These are phyloP conservation scores for Chalaropsis ovoidea DNA, from an alignment of 2,329 filamentous ascomycete species.

Conservation along the genomic window DNA sequence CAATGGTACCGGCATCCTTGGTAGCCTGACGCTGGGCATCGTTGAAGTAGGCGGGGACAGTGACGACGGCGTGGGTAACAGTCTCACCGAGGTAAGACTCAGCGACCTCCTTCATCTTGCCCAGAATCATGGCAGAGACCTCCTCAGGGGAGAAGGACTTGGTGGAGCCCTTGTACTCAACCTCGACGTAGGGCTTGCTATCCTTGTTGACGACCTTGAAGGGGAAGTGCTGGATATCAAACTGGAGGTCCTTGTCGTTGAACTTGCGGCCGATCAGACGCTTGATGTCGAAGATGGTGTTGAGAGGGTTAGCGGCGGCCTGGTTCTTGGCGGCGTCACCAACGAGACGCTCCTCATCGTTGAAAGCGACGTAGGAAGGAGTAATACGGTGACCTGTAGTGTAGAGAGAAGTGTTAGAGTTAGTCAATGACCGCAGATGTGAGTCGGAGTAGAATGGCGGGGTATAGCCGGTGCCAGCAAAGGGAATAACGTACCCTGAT, in stretches of 20 bases:
- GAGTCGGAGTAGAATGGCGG: neutral
- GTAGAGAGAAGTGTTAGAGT: neutral
- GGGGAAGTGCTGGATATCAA: constrained; percentile 95
- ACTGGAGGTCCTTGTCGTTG: constrained; percentile 75
- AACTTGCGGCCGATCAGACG: constrained; percentile 79
- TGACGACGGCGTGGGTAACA: constrained; percentile 81
- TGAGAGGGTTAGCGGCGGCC: constrained; percentile 65
- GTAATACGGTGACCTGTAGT: constrained; percentile 74
- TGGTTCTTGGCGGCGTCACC: constrained; percentile 98
- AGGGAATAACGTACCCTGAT: constrained; percentile 46
- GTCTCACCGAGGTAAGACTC: constrained; percentile 72
- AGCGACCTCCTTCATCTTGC: constrained; percentile 77
- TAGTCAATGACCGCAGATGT: neutral
- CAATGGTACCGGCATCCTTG: constrained; percentile 87
- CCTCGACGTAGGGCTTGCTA: constrained; percentile 78
- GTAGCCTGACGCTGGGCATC: constrained; percentile 95
- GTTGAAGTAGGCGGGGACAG: constrained; percentile 96
- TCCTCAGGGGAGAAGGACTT: constrained; percentile 74
- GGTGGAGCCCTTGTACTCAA: constrained; percentile 53
- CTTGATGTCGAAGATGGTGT: constrained; percentile 75
- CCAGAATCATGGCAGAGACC: constrained; percentile 68
- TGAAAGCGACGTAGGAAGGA: constrained; percentile 91
- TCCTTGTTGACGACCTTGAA: constrained; percentile 87
- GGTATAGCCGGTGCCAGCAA: neutral
- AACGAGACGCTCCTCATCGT: constrained; percentile 90